Evolutionary conservation across 306 rosid species (phyloP).

Genomic region (Rosa multiflora): DNA sequence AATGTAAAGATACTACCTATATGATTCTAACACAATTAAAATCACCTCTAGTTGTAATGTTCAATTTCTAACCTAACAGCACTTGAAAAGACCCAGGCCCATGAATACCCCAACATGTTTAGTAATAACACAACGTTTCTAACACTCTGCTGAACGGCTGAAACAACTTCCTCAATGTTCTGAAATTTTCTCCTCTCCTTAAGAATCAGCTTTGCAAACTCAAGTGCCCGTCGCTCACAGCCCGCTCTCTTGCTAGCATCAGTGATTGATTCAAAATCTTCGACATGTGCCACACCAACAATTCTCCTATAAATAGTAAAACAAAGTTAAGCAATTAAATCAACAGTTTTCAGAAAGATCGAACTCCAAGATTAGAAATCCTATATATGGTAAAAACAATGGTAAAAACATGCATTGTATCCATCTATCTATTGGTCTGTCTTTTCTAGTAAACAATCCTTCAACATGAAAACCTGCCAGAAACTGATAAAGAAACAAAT

Average conservation of each 20-base stretch:
- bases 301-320: constrained; percentile 63
- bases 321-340: neutral
- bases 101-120: neutral
- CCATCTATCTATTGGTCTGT: no score
- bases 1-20: no score
- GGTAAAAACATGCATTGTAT: no score
- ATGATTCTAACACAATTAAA: no score
- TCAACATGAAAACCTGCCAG: no score
- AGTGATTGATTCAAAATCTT: constrained; percentile 74
- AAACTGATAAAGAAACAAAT: no score
- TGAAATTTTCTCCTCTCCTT: constrained; percentile 66
- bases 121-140: neutral
- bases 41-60: neutral
- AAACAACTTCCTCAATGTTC: constrained; percentile 51
- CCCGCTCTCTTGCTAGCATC: constrained; percentile 66
- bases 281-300: constrained; percentile 89
- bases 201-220: constrained; percentile 64
- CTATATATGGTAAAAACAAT: no score
- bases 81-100: neutral
- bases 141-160: constrained; percentile 46
- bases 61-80: neutral
- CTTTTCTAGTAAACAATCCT: no score
- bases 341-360: neutral
- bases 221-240: constrained; percentile 68
- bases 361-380: neutral